phyloP scores from a whole-genome alignment of 1,139 yeast genomes.

The Yamadazyma sp. region DNA sequence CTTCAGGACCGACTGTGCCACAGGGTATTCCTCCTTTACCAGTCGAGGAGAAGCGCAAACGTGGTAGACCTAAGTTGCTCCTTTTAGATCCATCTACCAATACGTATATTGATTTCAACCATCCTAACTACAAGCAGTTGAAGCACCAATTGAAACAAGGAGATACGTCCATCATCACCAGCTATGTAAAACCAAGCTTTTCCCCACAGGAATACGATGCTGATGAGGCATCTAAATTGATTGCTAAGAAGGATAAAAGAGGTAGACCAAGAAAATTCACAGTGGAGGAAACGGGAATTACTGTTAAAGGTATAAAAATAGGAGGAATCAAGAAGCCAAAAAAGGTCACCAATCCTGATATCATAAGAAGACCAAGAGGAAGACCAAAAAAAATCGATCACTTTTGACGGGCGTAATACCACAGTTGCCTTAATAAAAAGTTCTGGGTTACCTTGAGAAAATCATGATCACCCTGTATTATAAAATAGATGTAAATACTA shows the following conservation, averaged over 20 bases:
- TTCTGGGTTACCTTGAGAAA: not conserved
- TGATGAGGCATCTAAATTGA: conserved; percentile 37
- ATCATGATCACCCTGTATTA: not conserved
- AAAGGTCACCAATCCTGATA: conserved; percentile 18
- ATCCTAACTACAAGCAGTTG: conserved; percentile 43
- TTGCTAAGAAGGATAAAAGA: conserved; percentile 43
- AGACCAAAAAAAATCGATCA: conserved; percentile 15
- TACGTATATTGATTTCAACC: conserved; percentile 43
- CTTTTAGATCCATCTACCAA: conserved; percentile 44
- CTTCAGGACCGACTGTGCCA: not conserved
- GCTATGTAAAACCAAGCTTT: conserved; percentile 7
- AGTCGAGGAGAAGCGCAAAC: conserved; percentile 29
- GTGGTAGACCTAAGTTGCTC: conserved; percentile 48
- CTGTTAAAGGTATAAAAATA: conserved; percentile 47
- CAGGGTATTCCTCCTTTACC: conserved; percentile 6
- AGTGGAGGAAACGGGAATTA: conserved; percentile 48
- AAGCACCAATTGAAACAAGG: conserved; percentile 34
- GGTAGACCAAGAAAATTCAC: conserved; percentile 57
- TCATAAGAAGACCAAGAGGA: conserved; percentile 16
- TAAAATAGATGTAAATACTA: conserved; percentile 1
- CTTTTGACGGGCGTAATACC: not conserved
- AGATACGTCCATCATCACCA: conserved; percentile 12
- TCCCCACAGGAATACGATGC: conserved; percentile 27
- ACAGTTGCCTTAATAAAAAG: too few relatives aligned
- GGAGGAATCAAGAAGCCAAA: conserved; percentile 33